These are phyloP conservation scores for Diaporthe destruens DNA, from an alignment of 2,329 filamentous ascomycete species.

Conservation along the genomic window DNA sequence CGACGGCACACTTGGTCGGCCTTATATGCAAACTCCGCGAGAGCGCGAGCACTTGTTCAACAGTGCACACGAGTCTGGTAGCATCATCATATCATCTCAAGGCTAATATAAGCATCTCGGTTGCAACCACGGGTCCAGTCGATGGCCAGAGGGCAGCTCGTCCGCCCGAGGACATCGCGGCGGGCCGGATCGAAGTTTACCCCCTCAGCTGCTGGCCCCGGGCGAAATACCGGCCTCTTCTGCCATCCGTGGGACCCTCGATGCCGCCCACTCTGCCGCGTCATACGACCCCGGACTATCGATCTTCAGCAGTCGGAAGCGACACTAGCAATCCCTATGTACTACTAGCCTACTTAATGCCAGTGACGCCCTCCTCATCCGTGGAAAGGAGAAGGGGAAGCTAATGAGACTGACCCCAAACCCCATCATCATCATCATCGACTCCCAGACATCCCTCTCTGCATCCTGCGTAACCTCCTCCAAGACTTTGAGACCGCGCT, in stretches of 20 bases:
- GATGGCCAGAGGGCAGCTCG: neutral
- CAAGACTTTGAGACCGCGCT: neutral
- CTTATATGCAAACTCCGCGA: slow-evolving; percentile 4
- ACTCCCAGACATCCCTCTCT: neutral
- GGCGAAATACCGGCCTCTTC: slow-evolving; percentile 22
- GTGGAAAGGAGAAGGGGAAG: too few relatives aligned
- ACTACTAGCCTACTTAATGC: slow-evolving; percentile 21
- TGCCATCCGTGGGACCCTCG: slow-evolving; percentile 26
- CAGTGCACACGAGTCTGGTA: too few relatives aligned
- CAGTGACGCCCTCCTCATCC: slow-evolving; percentile 1
- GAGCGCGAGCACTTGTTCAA: neutral
- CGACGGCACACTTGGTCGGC: neutral
- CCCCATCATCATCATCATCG: neutral
- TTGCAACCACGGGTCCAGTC: slow-evolving; percentile 7
- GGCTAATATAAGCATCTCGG: neutral
- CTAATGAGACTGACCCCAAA: neutral
- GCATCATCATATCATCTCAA: neutral
- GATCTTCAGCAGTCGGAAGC: slow-evolving; percentile 21
- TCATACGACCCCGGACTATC: slow-evolving; percentile 30
- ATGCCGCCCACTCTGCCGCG: slow-evolving; percentile 29
- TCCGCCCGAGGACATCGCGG: slow-evolving; percentile 4
- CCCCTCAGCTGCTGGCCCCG: slow-evolving; percentile 18
- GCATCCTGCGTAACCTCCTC: neutral
- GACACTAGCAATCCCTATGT: neutral
- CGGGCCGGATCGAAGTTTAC: slow-evolving; percentile 33